Conservation (phyloP, 257 asterid genomes). For the Verbascum thapsus region DNA sequence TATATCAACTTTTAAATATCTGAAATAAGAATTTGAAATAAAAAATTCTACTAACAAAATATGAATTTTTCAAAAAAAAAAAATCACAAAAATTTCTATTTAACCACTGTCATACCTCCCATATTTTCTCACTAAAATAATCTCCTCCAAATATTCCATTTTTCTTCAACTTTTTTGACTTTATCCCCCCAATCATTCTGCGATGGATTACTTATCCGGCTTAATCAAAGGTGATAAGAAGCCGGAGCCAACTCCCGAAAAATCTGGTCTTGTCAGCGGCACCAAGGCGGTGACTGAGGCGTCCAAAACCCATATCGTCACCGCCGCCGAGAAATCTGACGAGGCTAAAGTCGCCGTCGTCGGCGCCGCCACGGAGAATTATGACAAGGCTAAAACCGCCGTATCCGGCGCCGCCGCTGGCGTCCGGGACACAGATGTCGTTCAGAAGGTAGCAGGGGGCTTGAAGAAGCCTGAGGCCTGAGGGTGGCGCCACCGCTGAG, state of each 20-base stretch:
- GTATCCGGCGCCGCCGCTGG: no score
- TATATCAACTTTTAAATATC: no score
- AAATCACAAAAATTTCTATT: constrained; percentile 13
- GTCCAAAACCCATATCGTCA: constrained; percentile 15
- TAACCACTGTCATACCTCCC: constrained; percentile 18
- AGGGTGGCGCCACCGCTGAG: constrained; percentile 3
- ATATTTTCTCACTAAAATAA: not conserved
- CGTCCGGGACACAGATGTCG: constrained; percentile 40
- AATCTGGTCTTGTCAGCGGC: constrained; percentile 24
- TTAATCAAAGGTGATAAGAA: constrained; percentile 34
- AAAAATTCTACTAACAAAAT: no score
- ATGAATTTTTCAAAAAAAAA: no score
- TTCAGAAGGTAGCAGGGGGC: constrained; percentile 19
- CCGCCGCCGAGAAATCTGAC: no score
- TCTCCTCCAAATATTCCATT: not conserved
- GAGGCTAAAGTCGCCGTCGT: no score
- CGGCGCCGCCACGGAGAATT: constrained; percentile 30
- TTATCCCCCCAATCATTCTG: no score
- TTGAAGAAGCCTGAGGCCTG: no score
- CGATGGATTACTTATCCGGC: constrained; percentile 41
- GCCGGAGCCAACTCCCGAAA: constrained; percentile 32
- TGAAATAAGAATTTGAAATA: no score
- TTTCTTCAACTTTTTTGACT: not conserved
- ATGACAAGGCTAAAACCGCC: no score
- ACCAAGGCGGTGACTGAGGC: no score